Evolutionary conservation across 305 asterid species (phyloP), one percentile per base, ranked within the genome.

Genomic region (Rubia tinctorum): DNA sequence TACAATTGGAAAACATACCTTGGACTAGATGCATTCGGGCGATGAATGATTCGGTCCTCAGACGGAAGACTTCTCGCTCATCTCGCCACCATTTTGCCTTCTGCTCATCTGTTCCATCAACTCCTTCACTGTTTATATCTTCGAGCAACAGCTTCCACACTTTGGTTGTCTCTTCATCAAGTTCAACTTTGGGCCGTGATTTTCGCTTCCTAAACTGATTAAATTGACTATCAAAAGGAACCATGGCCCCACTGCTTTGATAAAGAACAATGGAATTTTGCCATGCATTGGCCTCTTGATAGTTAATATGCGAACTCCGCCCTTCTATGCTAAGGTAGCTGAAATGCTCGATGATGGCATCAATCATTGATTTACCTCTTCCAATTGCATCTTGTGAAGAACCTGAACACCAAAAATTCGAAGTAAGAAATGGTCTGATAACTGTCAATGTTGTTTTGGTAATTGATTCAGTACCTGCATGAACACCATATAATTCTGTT

Each of bases 11-110:
- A 65, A 60, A 45, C 15, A 72, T 88, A 93, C 99, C 99, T 90
- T 93, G 99, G 75, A 95, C 96, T 74, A 91, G 97, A 83, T 88
- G 99, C 99, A 95, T 93, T 72, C 97, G 89, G 69, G 98, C 97
- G 69, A 95, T 89, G 80, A 95, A 95, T 44, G 98, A 91, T 77
- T 93, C 91, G 72, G 96, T 90, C 83, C 99, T 87, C 79, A 98
- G 96, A 69, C 73, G 88, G 84, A 95, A 95, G 66, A 95, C 91
- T 79, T 86, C 85, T 69, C 99, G 87, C 77, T 95, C 98, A 79
- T 88, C 89, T 77, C 90, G 97, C 99, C 99, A 95, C 97, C 97
- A 90, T 85, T 87, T 93, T 81, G 88, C 78, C 80, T 88, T 93
- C 66, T 87, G 92, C 73, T 88, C 95, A 78, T 93, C 95, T 59